Evolutionary conservation across 2,329 filamentous ascomycete genomes (phyloP), one percentile per base, ranked within the genome.

Genomic region (Paramyrothecium roridum): DNA sequence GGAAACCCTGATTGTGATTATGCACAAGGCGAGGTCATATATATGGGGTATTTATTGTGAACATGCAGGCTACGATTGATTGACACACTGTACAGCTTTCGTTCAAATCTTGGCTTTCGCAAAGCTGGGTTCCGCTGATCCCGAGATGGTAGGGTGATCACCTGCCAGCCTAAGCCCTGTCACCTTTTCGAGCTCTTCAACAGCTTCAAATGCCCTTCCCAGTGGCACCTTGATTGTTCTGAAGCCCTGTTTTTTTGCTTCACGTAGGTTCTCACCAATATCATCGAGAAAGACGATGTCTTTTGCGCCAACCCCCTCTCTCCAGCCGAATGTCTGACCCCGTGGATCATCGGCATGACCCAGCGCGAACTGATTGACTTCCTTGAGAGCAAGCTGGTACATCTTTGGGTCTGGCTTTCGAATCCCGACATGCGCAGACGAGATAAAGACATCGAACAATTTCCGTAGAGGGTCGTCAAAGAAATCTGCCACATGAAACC

Each of bases 231-330:
- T 96, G 61, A 98, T 82, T 0, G 93, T 98, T 54, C 80, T 74
- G 70, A 98, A 87, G 0, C 93, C 93, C 21, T 86, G 76, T 50
- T 80, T 80, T 72, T 80, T 89, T 1, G 86, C 95, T 48, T 82
- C 87, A 77, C 93, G 95, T 56, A 98, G 72, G 69, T 99, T 99
- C 72, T 93, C 87, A 2, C 95, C 95, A 69, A 99, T 96, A 65
- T 97, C 93, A 69, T 97, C 95, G 51, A 97, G 73, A 69, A 99
- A 99, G 4, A 96, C 73, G 48, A 97, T 78, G 54, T 97, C 91
- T 1, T 76, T 75, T 0, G 88, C 75, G 54, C 75, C 70, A 10
- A 96, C 76, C 0, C 80, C 76, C 4, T 52, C 72, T 17, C 70
- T 71, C 76, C 80, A 82, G 3, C 78, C 79, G 37, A 72, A 61